These are phyloP conservation scores for Venturia pyrina DNA, from an alignment of 2,329 filamentous ascomycete genomes.

Conservation along the genomic window DNA sequence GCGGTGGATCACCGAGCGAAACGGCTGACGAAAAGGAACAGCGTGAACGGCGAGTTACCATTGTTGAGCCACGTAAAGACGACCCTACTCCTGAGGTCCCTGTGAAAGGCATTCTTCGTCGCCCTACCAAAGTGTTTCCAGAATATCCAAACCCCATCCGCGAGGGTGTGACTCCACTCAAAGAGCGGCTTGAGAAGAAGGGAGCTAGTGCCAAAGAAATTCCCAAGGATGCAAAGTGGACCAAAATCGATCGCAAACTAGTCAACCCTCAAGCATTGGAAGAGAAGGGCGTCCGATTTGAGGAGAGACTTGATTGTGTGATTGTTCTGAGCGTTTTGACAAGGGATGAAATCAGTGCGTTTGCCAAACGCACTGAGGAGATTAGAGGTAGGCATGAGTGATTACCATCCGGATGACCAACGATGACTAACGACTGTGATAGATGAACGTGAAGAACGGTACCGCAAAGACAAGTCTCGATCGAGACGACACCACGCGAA, in stretches of 20 bases:
- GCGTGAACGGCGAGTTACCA: slow-evolving; percentile 28
- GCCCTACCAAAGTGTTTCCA: slow-evolving; percentile 72
- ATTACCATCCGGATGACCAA: background rate
- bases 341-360: slow-evolving; percentile 81
- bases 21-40: background rate
- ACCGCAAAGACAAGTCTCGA: background rate
- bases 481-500: background rate
- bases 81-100: slow-evolving; percentile 39
- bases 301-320: slow-evolving; percentile 86
- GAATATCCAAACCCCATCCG: slow-evolving; percentile 75
- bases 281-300: slow-evolving; percentile 79
- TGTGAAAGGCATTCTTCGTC: slow-evolving; percentile 71
- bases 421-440: background rate
- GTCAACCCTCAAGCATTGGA: slow-evolving; percentile 85
- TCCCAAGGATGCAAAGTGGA: slow-evolving; percentile 52
- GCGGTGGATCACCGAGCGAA: background rate
- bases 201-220: slow-evolving; percentile 63
- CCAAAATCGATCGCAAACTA: slow-evolving; percentile 77
- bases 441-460: slow-evolving; percentile 10
- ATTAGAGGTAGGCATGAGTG: slow-evolving; percentile 31
- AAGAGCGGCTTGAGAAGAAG: slow-evolving; percentile 42
- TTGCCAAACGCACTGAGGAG: slow-evolving; percentile 70
- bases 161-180: slow-evolving; percentile 88
- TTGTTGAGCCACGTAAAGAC: slow-evolving; percentile 59
- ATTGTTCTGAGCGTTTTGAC: slow-evolving; percentile 82